Conservation (phyloP, 257 asterid species). For the Gentiana macrophylla region DNA sequence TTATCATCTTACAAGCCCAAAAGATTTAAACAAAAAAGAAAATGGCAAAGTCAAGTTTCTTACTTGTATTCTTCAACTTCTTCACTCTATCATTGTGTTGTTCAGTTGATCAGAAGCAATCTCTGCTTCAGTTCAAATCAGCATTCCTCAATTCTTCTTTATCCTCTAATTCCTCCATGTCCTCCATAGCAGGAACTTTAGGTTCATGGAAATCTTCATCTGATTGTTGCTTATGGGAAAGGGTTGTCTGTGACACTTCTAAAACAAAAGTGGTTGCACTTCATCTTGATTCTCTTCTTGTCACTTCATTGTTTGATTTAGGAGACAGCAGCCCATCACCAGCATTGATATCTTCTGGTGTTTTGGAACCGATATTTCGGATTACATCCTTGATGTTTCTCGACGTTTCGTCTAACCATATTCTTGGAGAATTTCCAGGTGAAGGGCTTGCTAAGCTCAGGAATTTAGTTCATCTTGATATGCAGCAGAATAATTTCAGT, state of each 20-base stretch:
- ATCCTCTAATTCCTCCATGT: background rate
- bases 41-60: background rate
- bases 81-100: conserved; percentile 6
- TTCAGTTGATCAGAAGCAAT: conserved; percentile 17
- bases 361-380: conserved; percentile 19
- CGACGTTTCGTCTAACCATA: conserved; percentile 18
- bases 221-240: conserved; percentile 22
- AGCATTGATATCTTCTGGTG: conserved; percentile 7
- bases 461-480: conserved; percentile 14
- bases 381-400: conserved; percentile 17
- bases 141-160: conserved; percentile 4
- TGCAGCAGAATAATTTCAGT: conserved; percentile 15
- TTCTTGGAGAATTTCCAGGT: conserved; percentile 19
- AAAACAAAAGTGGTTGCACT: conserved; percentile 5
- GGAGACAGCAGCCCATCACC: background rate
- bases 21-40: too few relatives aligned
- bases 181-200: background rate
- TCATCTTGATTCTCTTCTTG: conserved; percentile 5
- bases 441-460: conserved; percentile 12
- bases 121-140: conserved; percentile 20
- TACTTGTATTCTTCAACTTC: conserved; percentile 14
- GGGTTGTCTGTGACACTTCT: conserved; percentile 11
- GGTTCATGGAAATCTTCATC: conserved; percentile 17
- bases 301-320: background rate
- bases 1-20: too few relatives aligned